Conservation (phyloP, 208 protist species). For the Leishmania mexicana region DNA sequence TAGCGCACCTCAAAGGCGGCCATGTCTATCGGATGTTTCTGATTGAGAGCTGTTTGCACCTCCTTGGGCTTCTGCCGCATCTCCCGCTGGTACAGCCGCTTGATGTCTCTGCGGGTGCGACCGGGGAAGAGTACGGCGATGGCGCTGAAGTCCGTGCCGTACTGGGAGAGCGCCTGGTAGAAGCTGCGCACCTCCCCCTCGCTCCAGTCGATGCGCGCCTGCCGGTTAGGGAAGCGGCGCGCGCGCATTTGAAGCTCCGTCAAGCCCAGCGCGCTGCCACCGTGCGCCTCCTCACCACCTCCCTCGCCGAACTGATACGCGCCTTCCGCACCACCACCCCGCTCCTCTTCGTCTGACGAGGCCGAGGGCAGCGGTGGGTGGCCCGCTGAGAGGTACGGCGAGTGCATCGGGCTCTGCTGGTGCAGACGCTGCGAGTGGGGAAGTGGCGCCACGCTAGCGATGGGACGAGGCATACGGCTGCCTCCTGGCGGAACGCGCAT, state of each 20-base stretch:
- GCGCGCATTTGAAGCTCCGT: not conserved
- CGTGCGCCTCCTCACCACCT: not conserved
- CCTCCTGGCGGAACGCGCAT: constrained; percentile 4
- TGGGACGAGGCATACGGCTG: not conserved
- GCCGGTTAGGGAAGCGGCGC: constrained; percentile 4
- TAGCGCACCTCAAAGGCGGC: constrained; percentile 56
- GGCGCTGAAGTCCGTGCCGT: constrained; percentile 89
- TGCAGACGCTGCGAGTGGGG: constrained; percentile 1
- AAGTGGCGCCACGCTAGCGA: constrained; percentile 10
- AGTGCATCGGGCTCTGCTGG: constrained; percentile 7
- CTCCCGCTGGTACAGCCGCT: constrained; percentile 84
- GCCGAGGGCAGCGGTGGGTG: not conserved
- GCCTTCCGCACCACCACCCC: not conserved
- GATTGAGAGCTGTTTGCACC: constrained; percentile 57
- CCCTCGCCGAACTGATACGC: constrained; percentile 1
- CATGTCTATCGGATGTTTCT: constrained; percentile 68
- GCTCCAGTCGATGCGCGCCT: constrained; percentile 65
- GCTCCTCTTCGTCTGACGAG: constrained; percentile 18
- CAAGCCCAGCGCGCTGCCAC: not conserved
- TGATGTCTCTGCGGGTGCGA: constrained; percentile 71
- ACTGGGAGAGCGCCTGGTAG: constrained; percentile 85
- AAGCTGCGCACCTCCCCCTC: constrained; percentile 77
- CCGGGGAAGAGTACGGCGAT: constrained; percentile 79
- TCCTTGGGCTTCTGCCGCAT: constrained; percentile 54
- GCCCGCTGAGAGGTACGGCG: constrained; percentile 9